Percentiles rank a stretch among this genome's conserved stretches.
Evolutionary conservation across 176 grass and related monocot species (phyloP).

Genomic region (Hordeum marinum): DNA sequence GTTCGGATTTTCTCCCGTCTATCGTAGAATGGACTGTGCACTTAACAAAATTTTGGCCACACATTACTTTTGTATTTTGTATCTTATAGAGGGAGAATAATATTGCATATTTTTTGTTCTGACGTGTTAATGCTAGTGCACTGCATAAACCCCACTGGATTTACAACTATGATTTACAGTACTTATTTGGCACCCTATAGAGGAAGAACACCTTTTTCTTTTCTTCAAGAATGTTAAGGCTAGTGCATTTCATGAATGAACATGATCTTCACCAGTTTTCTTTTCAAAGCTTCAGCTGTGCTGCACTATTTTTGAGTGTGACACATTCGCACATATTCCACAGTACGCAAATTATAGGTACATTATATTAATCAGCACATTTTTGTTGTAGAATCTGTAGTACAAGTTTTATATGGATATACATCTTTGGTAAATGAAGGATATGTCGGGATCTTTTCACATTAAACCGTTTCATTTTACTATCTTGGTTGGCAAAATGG

Average conservation of each 20-base stretch:
- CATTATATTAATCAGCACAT: constrained; percentile 4
- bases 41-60: neutral
- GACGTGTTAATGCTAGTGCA: neutral
- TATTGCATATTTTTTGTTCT: neutral
- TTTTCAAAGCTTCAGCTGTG: constrained; percentile 3
- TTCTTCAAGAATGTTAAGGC: neutral
- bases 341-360: neutral
- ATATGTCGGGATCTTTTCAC: neutral
- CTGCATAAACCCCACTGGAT: neutral
- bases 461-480: neutral
- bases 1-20: constrained; percentile 38
- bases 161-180: neutral
- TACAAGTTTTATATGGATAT: neutral
- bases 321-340: neutral
- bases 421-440: neutral
- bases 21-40: constrained; percentile 1
- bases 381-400: neutral
- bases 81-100: neutral
- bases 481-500: neutral
- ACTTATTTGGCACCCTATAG: constrained; percentile 8
- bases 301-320: neutral
- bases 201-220: neutral
- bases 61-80: neutral
- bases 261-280: neutral
- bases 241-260: neutral